Base-by-base conservation (phyloP, 1,284 basidiomycete species). In the Rhodotorula sp. region DNA sequence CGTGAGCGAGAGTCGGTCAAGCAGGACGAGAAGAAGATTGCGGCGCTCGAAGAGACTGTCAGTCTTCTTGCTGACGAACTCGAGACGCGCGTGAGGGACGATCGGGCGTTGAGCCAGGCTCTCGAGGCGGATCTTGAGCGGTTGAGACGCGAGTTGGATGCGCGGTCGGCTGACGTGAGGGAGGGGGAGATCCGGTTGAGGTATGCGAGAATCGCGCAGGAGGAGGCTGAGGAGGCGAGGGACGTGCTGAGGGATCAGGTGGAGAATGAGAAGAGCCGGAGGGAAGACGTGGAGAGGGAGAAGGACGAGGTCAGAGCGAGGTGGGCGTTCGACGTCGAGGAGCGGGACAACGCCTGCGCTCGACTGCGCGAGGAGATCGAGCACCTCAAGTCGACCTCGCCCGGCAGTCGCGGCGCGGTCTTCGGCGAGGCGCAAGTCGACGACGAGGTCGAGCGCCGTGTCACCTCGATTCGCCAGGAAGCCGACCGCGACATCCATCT, bases 11-110 rank as follows among this genome's bases (percentile, higher is more conserved):
- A 20, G 29, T 10, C 20, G 39, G 20, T 17, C 58, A 11, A 27
- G 22, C 30, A 51, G 17, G 63, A 62, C 49, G 47, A 36, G 24
- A 56, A 65, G 19, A 62, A 67, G 51, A 32, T 68, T n/a, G 64
- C 49, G 20, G 67, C 73, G 17, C 58, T 74, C 19, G 70, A 74
- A 36, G 67, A 74, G 47, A 63, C 70, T 4, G 65, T 69, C 19
- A 51, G 48, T 8, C 49, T 66, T 6, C 53, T 74, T 6, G 64
- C 72, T 10, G 67, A 66, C 56, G 72, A 74, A 58, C 65, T 74
- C 52, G 72, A 74, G 52, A 71, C 64, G 24, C 59, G 64, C 24
- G 56, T 65, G 62, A 56, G 44, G 44, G 64, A 68, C 27, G 61
- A 68, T 17, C 22, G 39, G 15, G 24, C 24, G 5, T 44, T 30